Base-by-base conservation (phyloP, 345 rosid species). In the Cardamine occulta region DNA sequence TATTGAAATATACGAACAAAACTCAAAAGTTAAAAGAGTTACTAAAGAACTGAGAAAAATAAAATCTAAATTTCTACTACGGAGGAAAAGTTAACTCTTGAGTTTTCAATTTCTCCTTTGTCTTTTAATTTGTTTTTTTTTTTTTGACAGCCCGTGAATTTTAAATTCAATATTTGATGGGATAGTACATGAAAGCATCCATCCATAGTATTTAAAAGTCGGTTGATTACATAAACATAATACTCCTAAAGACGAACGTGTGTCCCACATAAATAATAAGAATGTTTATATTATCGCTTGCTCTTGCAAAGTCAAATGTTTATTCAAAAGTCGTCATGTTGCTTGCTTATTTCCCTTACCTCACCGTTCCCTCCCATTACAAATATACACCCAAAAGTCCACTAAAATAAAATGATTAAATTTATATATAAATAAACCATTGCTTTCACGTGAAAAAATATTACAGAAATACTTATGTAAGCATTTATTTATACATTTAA, bases 241-340 rank as follows among this genome's bases (percentile, higher is more conserved):
- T 12, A 23, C 23, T 21, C 23, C 23, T 21, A 21, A 1, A 26
- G 15, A 18, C 63, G 23, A 73, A 68, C 79, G 64, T 75, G 74
- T 68, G 63, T 53, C 74, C 79, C 74, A 75, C 69, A 26, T 21
- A 49, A 5, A 5, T 37, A 13, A 15, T 12, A 39, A 61, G 54
- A 60, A 69, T 62, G 42, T 68, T 63, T 55, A 47, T 63, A 35
- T 26, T 63, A 70, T 70, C 40, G 45, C 7, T 17, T 34, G 49
- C 2, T 52, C 56, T 14, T 55, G 11, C 23, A 70, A 63, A 63
- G 75, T 70, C 80, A 77, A 76, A 76, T 44, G 32, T 51, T 56
- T 69, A 21, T 61, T 68, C 63, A 42, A 34, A 69, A 40, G 64
- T 68, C 63, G 64, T 60, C 63, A 53, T 69, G 29, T 54, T 19